Evolutionary conservation across 495 filamentous ascomycete species (phyloP), one percentile per base, ranked within the genome.

Genomic region (Cercophora sp.): DNA sequence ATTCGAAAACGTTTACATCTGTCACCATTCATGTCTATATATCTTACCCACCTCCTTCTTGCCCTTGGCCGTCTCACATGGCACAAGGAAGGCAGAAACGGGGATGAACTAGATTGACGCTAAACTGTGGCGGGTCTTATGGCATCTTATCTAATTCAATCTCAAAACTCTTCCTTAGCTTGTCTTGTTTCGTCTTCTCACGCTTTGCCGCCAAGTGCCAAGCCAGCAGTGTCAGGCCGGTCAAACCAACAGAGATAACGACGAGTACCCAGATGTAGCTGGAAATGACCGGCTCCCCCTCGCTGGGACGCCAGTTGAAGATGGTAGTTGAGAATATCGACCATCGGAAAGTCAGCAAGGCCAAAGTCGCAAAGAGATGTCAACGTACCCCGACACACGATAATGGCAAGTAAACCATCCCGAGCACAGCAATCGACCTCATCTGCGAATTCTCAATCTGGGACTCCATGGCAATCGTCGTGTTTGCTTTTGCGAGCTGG

Each of bases 381-480:
- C 18, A 19, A 50, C 53, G 19, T 43, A 55, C 53, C 16, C 29
- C 53, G 22, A 55, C 53, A 29, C 53, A 55, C 6, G 45, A 50
- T 18, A 55, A 11, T 2, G 53, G 53, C 3, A 55, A 29, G 13
- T 48, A 55, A 13, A 55, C 37, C 53, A 55, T 55, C 11, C 29
- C 40, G 8, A 55, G 16, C 2, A 55, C n/a, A 13, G 53, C 53
- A 26, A 55, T 55, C 1, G 36, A 50, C 24, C 53, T n/a, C 53
- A 55, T 55, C 53, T 50, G 45, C 32, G 45, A 18, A 4, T 34
- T 55, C 25, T 55, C 45, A 2, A 16, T 2, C 46, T 51, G 37
- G 3, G 53, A 39, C 20, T 55, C 53, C n/a, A 50, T 29, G 19
- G 53, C 53, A 8, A 55, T 55, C 8, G 16, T 37, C 1, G 36